phyloP scores from a whole-genome alignment of 306 rosid genomes.

The Lablab purpureus region DNA sequence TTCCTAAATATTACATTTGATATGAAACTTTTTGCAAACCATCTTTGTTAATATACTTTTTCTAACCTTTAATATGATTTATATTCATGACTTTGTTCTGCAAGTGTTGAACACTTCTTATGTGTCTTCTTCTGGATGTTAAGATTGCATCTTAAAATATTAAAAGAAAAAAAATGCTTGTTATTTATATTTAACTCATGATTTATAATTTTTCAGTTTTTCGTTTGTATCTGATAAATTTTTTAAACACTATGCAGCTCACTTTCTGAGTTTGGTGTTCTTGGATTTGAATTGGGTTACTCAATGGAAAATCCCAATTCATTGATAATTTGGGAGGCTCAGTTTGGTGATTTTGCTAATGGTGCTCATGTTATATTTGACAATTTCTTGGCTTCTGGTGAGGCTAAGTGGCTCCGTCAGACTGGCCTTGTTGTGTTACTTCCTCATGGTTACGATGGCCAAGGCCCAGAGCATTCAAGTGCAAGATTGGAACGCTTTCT shows the following conservation, averaged over 20 bases:
- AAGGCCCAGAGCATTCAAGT: constrained; percentile 99
- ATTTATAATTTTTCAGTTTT: constrained; percentile 29
- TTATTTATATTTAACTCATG: not conserved
- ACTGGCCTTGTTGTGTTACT: constrained; percentile 92
- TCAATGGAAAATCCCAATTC: constrained; percentile 98
- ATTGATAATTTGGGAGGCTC: constrained; percentile 98
- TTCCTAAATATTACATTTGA: constrained; percentile 5
- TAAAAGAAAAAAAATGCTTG: not conserved
- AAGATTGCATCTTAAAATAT: constrained; percentile 19
- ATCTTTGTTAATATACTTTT: not conserved
- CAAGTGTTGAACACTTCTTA: constrained; percentile 11
- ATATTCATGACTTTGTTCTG: constrained; percentile 32
- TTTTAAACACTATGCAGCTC: constrained; percentile 65
- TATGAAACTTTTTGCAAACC: not conserved
- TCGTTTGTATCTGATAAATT: constrained; percentile 35
- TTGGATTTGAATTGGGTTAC: constrained; percentile 97
- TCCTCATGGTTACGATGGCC: constrained; percentile 98
- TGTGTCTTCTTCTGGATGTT: constrained; percentile 27
- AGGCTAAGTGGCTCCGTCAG: constrained; percentile 97
- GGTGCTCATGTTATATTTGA: constrained; percentile 98
- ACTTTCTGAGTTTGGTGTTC: constrained; percentile 95
- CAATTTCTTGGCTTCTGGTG: constrained; percentile 93
- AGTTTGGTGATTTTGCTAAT: constrained; percentile 96
- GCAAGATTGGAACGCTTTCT: constrained; percentile 92
- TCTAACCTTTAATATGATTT: not conserved